Evolutionary conservation across 192 early-diverging fungal species (phyloP).

Genomic region (Mortierella claussenii): DNA sequence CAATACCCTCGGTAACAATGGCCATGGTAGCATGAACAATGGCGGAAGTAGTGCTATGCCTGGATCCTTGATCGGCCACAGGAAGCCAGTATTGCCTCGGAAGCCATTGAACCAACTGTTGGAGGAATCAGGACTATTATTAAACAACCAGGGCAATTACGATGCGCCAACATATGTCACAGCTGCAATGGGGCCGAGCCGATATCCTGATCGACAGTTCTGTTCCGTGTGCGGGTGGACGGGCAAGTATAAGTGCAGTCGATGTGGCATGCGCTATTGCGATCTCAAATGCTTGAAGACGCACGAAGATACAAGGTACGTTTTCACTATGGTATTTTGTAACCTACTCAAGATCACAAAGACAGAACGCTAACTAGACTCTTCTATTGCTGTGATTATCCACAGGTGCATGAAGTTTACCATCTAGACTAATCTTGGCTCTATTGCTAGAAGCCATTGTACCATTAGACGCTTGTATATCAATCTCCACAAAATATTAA

Average conservation of each 20-base stretch:
- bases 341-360: neutral
- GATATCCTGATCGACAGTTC: conserved; percentile 61
- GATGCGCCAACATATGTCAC: conserved; percentile 45
- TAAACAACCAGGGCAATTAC: neutral
- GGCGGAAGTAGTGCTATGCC: neutral
- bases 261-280: conserved; percentile 76
- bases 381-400: neutral
- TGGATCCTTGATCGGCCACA: conserved; percentile 4
- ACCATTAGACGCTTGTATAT: too few species aligned
- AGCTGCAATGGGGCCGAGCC: conserved; percentile 49
- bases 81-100: conserved; percentile 25
- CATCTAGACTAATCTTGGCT: conserved; percentile 14
- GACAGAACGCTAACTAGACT: too few species aligned
- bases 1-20: neutral
- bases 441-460: too few species aligned
- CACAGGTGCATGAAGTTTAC: conserved; percentile 52
- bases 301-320: conserved; percentile 70
- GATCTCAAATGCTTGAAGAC: conserved; percentile 66
- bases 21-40: neutral
- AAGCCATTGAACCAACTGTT: conserved; percentile 42
- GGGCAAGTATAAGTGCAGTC: conserved; percentile 67
- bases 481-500: neutral
- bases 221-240: conserved; percentile 75
- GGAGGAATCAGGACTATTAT: conserved; percentile 29
- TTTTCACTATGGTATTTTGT: neutral